These are phyloP conservation scores for Rehmannia glutinosa DNA, from an alignment of 257 asterid genomes.

Conservation along the genomic window DNA sequence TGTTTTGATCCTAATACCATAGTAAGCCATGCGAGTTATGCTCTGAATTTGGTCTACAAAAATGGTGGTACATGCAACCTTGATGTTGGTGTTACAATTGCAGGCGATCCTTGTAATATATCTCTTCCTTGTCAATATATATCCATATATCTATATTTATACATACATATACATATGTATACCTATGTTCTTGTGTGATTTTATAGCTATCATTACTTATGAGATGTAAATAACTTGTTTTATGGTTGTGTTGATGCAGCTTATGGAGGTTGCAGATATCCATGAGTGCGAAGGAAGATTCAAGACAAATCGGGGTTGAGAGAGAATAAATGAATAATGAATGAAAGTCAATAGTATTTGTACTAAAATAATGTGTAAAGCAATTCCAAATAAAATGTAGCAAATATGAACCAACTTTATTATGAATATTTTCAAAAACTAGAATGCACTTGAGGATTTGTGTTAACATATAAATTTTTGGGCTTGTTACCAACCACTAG, in stretches of 20 bases:
- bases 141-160: too few species aligned
- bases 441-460: too few species aligned
- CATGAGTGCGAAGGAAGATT: background rate
- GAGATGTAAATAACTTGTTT: background rate
- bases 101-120: background rate
- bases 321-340: background rate
- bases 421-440: too few species aligned
- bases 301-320: background rate
- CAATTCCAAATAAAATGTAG: too few species aligned
- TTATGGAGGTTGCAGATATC: background rate
- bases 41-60: background rate
- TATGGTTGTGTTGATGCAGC: background rate
- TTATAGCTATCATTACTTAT: too few species aligned
- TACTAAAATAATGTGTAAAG: too few species aligned
- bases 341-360: too few species aligned
- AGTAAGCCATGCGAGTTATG: background rate
- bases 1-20: background rate
- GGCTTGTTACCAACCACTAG: too few species aligned
- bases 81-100: background rate
- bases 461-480: too few species aligned
- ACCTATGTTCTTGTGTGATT: too few species aligned
- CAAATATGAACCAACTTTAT: too few species aligned
- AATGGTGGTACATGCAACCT: background rate
- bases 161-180: too few species aligned
- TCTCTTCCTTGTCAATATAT: background rate